Evolutionary conservation across 352 stramenopile species (phyloP), one percentile per base, ranked within the genome.

Genomic region (Pythium coloratum): DNA sequence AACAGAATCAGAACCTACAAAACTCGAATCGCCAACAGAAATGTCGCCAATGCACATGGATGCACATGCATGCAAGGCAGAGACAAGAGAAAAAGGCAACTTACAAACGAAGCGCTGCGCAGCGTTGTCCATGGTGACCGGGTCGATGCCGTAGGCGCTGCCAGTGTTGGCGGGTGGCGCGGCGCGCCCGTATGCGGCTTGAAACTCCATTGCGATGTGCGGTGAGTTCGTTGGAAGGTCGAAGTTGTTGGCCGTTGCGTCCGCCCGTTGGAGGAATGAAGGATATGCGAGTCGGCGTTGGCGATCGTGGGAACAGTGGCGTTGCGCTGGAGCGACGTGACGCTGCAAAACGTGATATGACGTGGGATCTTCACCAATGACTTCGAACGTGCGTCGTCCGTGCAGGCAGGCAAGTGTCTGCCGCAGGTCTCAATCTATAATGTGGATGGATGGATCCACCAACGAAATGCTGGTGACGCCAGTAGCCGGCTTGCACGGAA

Each of bases 31-130:
- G 42, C 46, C 46, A 30, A 53, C 46, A 13, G 8, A 49, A 53
- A 58, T 51, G 26, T 13, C 9, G 40, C 40, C 40, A 49, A 49
- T 24, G 20, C 40, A 44, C 16, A 44, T 44, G 12, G 4, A 53
- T 13, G 24, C 12, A 6, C 14, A 6, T n/a, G 44, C 38, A 55
- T 20, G 56, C 32, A 33, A n/a, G 3, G 12, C 44, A 42, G 20
- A 32, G 51, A 57, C 36, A 53, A 59, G 24, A 5, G 10, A 50
- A 16, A 57, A 59, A 28, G 12, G 6, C 64, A 16, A 86, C 84
- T 57, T 82, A 92, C 84, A 91, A 0, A 81, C 80, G 65, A 91
- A 91, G 64, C 82, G 82, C 59, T 91, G 80, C 16, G 74, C 70
- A 47, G 71, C 72, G n/a, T 75, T 76, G 51, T 89, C 84, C 38